Conservation (phyloP, 495 filamentous ascomycete genomes). For the Penicillium bialowiezense region DNA sequence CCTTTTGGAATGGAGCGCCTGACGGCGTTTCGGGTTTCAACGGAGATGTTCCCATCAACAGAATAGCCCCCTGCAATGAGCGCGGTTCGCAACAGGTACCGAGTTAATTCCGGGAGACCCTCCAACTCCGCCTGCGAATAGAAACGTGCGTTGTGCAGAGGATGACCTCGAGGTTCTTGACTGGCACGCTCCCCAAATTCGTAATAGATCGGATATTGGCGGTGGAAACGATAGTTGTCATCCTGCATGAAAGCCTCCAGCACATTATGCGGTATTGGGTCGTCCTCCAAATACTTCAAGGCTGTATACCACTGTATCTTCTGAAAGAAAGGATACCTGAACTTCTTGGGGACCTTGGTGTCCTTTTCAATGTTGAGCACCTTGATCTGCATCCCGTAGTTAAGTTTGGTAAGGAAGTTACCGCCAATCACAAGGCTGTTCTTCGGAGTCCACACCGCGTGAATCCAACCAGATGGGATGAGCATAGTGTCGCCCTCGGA, state of each 20-base stretch:
- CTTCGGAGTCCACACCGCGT: conserved; percentile 76
- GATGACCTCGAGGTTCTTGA: conserved; percentile 40
- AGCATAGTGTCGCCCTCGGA: conserved; percentile 74
- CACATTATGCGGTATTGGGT: conserved; percentile 62
- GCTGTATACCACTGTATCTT: conserved; percentile 72
- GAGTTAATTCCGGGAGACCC: conserved; percentile 59
- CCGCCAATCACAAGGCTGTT: conserved; percentile 75
- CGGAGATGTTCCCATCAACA: conserved; percentile 57
- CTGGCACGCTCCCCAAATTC: conserved; percentile 56
- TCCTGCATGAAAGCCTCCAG: conserved; percentile 55
- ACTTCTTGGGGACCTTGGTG: conserved; percentile 67
- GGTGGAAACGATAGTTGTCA: conserved; percentile 48
- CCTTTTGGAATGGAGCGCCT: conserved; percentile 63
- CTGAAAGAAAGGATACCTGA: conserved; percentile 71
- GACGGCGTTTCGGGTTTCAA: conserved; percentile 56
- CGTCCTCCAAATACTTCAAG: conserved; percentile 63
- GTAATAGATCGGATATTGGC: conserved; percentile 54
- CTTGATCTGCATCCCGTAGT: conserved; percentile 70
- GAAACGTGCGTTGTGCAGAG: conserved; percentile 58
- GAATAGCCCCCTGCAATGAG: conserved; percentile 63
- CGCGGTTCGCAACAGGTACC: conserved; percentile 66
- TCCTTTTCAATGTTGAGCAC: conserved; percentile 70
- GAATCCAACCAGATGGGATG: conserved; percentile 79
- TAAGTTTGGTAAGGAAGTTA: conserved; percentile 69
- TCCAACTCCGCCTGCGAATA: conserved; percentile 70